A percentile compares a stretch with the other conserved stretches of the same genome.
phyloP scores from a whole-genome alignment of 2,329 filamentous ascomycete species.

The Paracoccidioides brasiliensis region DNA sequence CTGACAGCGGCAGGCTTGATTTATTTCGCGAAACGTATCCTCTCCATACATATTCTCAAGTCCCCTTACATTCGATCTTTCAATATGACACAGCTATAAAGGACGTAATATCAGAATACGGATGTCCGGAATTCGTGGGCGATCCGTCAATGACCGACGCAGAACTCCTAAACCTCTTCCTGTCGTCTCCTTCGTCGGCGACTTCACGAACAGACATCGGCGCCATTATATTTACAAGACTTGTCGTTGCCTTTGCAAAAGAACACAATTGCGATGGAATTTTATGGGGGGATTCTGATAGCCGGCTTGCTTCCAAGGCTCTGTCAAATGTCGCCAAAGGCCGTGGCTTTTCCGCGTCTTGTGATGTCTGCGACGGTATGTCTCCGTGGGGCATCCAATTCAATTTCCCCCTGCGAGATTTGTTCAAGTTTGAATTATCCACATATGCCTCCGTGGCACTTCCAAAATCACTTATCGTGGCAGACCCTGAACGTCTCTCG shows the following conservation, averaged over 20 bases:
- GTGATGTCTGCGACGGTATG: slow-evolving; percentile 64
- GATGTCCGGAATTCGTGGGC: slow-evolving; percentile 16
- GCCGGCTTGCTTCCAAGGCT: slow-evolving; percentile 70
- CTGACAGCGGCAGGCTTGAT: slow-evolving; percentile 25
- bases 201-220: slow-evolving; percentile 65
- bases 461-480: slow-evolving; percentile 36
- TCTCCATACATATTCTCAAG: slow-evolving; percentile 47
- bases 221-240: slow-evolving; percentile 54
- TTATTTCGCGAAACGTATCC: slow-evolving; percentile 49
- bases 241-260: slow-evolving; percentile 55
- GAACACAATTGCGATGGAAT: slow-evolving; percentile 52
- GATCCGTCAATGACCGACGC: slow-evolving; percentile 21
- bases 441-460: slow-evolving; percentile 47
- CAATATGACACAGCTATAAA: slow-evolving; percentile 25
- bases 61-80: slow-evolving; percentile 53
- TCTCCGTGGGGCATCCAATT: slow-evolving; percentile 47
- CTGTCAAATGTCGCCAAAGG: slow-evolving; percentile 85
- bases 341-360: slow-evolving; percentile 69
- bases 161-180: slow-evolving; percentile 41
- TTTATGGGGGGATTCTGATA: slow-evolving; percentile 76
- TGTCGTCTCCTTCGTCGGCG: slow-evolving; percentile 53
- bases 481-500: slow-evolving; percentile 32
- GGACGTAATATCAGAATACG: slow-evolving; percentile 22
- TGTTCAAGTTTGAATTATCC: slow-evolving; percentile 67
- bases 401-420: slow-evolving; percentile 71